Evolutionary conservation across 1,139 yeast genomes (phyloP).

Genomic region (Candida freyschussii): DNA sequence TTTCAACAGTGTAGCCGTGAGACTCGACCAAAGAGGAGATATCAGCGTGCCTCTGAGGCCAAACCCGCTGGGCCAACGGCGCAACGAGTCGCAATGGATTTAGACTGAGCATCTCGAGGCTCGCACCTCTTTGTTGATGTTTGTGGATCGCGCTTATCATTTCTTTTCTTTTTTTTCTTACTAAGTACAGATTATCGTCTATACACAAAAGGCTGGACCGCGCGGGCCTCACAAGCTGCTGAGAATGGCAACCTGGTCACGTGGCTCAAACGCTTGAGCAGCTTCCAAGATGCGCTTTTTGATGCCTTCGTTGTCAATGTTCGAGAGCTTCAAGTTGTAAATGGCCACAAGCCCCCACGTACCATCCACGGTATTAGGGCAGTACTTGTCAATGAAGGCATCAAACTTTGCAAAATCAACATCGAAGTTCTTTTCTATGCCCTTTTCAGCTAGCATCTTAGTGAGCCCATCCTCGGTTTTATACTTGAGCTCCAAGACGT

Average conservation of each 20-base stretch:
- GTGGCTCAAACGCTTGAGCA: slow-evolving; percentile 16
- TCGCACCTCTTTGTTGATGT: too few species aligned
- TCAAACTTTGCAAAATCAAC: slow-evolving; percentile 17
- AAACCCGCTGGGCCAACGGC: slow-evolving; percentile 6
- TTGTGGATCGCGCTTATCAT: too few species aligned
- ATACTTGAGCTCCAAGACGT: slow-evolving; percentile 18
- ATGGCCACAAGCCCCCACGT: slow-evolving; percentile 16
- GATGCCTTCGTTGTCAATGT: slow-evolving; percentile 14
- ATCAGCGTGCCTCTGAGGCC: slow-evolving; percentile 8
- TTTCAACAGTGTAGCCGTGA: slow-evolving; percentile 8
- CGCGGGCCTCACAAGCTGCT: slow-evolving; percentile 6
- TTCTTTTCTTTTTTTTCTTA: too few species aligned
- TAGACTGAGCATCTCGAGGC: too few species aligned
- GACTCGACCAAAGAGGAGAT: slow-evolving; percentile 4
- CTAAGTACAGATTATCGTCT: not conserved
- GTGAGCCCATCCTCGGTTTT: slow-evolving; percentile 26
- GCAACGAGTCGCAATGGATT: slow-evolving; percentile 3
- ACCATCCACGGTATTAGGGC: slow-evolving; percentile 12
- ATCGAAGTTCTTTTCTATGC: slow-evolving; percentile 29
- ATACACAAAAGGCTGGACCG: too few species aligned
- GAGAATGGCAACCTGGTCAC: slow-evolving; percentile 13
- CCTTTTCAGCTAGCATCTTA: slow-evolving; percentile 33
- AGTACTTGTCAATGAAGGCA: slow-evolving; percentile 14
- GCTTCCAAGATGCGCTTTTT: slow-evolving; percentile 12
- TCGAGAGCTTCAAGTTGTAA: slow-evolving; percentile 13